Evolutionary conservation across 768 basidiomycete genomes (phyloP).

Genomic region (Porpolomopsis calyptriformis): DNA sequence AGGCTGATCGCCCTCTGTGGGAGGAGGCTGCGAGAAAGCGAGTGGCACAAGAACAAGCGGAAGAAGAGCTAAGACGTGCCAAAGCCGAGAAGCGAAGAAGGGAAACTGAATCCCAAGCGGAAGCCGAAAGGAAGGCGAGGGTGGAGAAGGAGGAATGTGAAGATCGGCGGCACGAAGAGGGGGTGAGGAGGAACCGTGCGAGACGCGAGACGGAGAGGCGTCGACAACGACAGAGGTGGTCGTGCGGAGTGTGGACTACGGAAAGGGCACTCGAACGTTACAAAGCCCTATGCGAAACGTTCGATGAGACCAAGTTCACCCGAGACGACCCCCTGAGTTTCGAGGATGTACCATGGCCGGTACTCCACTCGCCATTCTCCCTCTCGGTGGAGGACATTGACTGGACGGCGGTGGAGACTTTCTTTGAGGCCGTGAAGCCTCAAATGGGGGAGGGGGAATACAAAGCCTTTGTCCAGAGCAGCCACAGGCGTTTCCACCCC

Average conservation of each 20-base stretch:
- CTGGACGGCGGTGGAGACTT: conserved; percentile 60
- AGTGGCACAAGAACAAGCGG: conserved; percentile 29
- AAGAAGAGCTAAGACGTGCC: conserved; percentile 30
- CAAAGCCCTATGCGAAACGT: conserved; percentile 44
- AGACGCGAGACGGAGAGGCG: conserved; percentile 26
- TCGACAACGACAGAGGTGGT: conserved; percentile 47
- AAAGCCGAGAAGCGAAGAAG: conserved; percentile 23
- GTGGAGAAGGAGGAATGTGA: conserved; percentile 18
- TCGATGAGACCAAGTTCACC: conserved; percentile 52
- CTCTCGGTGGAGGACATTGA: conserved; percentile 58
- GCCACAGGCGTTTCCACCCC: conserved; percentile 67
- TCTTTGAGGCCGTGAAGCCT: conserved; percentile 45
- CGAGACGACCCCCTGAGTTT: conserved; percentile 42
- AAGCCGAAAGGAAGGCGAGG: conserved; percentile 18
- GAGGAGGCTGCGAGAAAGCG: conserved; percentile 42
- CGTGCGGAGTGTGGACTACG: conserved; percentile 50
- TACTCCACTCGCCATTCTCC: conserved; percentile 40
- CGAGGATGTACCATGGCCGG: conserved; percentile 68
- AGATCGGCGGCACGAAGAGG: conserved; percentile 17
- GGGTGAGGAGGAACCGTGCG: conserved; percentile 17
- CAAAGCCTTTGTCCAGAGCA: conserved; percentile 55
- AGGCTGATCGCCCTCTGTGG: conserved; percentile 53
- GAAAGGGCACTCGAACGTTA: conserved; percentile 65
- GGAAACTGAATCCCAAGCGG: conserved; percentile 14
- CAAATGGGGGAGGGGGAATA: conserved; percentile 54